Conservation (phyloP, 2,329 filamentous ascomycete species). For the Ophiosphaerella korrae region DNA sequence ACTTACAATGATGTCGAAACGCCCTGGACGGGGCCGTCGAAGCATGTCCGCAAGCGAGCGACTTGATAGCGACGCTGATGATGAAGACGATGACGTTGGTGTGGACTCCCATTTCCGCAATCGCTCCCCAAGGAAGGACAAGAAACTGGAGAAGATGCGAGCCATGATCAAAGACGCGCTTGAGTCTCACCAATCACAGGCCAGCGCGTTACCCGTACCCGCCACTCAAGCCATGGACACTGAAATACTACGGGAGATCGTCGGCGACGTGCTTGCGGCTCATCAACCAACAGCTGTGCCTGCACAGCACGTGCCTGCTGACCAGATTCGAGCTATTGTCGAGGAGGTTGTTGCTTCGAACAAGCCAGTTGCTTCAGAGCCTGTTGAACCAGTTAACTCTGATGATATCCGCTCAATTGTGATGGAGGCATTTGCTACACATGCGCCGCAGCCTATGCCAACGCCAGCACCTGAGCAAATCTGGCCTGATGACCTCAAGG, state of each 20-base stretch:
- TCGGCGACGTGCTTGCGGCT: constrained; percentile 66
- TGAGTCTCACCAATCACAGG: constrained; percentile 50
- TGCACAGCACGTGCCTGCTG: constrained; percentile 55
- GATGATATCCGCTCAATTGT: constrained; percentile 37
- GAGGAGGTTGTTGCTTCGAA: constrained; percentile 67
- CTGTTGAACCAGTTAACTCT: constrained; percentile 28
- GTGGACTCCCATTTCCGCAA: constrained; percentile 64
- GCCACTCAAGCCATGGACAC: constrained; percentile 49
- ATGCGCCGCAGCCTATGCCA: constrained; percentile 32
- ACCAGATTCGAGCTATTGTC: constrained; percentile 69
- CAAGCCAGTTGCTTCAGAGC: constrained; percentile 31
- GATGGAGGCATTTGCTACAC: constrained; percentile 34
- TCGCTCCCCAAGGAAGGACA: constrained; percentile 77
- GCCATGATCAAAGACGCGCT: constrained; percentile 66
- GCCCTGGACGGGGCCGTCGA: constrained; percentile 59
- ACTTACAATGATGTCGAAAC: constrained; percentile 63
- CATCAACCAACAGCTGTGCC: constrained; percentile 41
- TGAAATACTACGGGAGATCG: constrained; percentile 71
- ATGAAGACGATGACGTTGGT: constrained; percentile 77
- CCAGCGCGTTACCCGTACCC: constrained; percentile 31
- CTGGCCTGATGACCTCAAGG: constrained; percentile 56
- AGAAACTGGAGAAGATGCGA: constrained; percentile 79
- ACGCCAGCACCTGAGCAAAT: constrained; percentile 36
- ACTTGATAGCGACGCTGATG: constrained; percentile 88
- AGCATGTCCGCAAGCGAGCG: constrained; percentile 70